These are phyloP conservation scores for Globisporangium alternatum DNA, from an alignment of 352 stramenopile species.

Conservation along the genomic window DNA sequence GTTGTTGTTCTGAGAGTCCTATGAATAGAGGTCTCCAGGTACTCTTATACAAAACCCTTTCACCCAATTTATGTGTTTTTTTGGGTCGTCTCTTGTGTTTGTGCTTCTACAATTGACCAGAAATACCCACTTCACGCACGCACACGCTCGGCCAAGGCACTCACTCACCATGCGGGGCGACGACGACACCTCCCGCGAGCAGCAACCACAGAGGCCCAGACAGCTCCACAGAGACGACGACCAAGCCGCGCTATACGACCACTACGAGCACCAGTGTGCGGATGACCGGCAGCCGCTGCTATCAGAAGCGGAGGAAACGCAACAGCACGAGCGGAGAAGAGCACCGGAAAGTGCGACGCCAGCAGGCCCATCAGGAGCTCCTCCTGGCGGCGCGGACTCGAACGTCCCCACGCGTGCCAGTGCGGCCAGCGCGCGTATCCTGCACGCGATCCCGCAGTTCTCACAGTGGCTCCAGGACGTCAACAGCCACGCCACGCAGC, in stretches of 20 bases:
- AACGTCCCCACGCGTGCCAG: neutral
- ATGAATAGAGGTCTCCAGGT: too few relatives aligned
- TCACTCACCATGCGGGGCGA: too few relatives aligned
- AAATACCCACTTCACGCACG: too few relatives aligned
- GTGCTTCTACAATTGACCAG: too few relatives aligned
- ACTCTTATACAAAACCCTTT: too few relatives aligned
- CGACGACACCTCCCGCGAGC: neutral
- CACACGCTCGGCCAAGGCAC: too few relatives aligned
- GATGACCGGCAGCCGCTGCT: neutral
- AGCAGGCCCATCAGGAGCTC: neutral
- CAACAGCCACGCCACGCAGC: conserved; percentile 10
- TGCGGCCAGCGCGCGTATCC: conserved; percentile 11
- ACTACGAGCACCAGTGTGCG: neutral
- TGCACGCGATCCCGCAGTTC: conserved; percentile 23
- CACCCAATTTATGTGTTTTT: too few relatives aligned
- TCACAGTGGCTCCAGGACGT: conserved; percentile 29
- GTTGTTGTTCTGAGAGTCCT: too few relatives aligned
- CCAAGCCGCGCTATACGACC: neutral
- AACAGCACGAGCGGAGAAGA: neutral
- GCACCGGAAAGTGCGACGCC: neutral
- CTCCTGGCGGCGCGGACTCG: neutral
- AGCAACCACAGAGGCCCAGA: neutral
- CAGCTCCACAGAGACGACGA: neutral
- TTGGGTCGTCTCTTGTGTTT: too few relatives aligned
- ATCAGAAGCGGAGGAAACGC: too few relatives aligned